phyloP scores from a whole-genome alignment of 192 early-diverging fungal genomes.

The Phycomyces blakesleeanus region DNA sequence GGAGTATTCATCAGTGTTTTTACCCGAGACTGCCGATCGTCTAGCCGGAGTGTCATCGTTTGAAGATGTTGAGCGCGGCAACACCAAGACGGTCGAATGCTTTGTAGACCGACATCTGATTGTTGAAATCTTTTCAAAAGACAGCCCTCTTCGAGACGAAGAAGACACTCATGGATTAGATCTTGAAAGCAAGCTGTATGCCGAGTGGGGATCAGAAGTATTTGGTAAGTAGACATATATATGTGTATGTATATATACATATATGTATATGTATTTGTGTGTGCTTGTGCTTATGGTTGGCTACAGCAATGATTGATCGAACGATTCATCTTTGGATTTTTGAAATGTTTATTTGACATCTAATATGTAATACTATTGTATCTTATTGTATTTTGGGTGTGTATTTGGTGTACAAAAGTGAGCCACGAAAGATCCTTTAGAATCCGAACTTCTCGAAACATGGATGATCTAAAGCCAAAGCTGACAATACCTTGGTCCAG shows the following conservation, averaged over 20 bases:
- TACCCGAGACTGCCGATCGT: neutral
- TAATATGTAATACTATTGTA: too few relatives aligned
- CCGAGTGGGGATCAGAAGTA: slow-evolving; percentile 26
- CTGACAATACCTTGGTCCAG: slow-evolving; percentile 24
- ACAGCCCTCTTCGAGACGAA: slow-evolving; percentile 17
- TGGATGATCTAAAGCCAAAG: slow-evolving; percentile 32
- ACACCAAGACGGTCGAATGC: neutral
- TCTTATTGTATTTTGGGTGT: too few relatives aligned
- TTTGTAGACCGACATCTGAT: slow-evolving; percentile 18
- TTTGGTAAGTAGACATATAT: slow-evolving; percentile 18
- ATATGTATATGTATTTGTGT: too few relatives aligned
- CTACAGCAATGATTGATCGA: too few relatives aligned
- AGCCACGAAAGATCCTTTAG: slow-evolving; percentile 27
- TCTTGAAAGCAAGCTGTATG: slow-evolving; percentile 28
- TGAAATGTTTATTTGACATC: too few relatives aligned
- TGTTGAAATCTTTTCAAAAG: slow-evolving; percentile 20
- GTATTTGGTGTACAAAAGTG: slow-evolving; percentile 17
- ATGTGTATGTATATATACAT: too few relatives aligned
- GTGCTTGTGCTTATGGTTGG: neutral
- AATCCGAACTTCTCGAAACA: slow-evolving; percentile 28
- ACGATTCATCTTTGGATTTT: too few relatives aligned
- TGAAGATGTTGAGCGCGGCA: neutral
- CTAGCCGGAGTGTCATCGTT: neutral
- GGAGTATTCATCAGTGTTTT: neutral
- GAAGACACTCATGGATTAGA: slow-evolving; percentile 30